Evolutionary conservation across 2,329 filamentous ascomycete species (phyloP), one percentile per base, ranked within the genome.

Genomic region (Claviceps spartinae): DNA sequence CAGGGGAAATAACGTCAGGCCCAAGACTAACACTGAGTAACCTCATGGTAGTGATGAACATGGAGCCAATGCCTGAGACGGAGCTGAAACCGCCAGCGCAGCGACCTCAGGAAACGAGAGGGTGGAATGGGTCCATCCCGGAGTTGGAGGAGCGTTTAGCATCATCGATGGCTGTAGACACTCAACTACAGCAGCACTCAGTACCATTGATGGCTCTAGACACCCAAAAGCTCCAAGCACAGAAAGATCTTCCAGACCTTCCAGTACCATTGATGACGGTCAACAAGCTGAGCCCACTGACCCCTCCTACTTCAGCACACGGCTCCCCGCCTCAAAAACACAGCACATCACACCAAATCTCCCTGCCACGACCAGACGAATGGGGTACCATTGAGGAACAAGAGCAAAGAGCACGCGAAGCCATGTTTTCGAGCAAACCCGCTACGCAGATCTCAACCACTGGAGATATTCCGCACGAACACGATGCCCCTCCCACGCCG

Each of bases 41-140:
- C 37, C 65, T 74, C 43, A 68, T 72, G 63, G 68, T 70, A 2
- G 66, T 71, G 1, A 62, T 63, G 14, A 61, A 69, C 24, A 56
- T 71, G n/a, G 55, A 66, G 22, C 69, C 67, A 13, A 62, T 59
- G 1, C 56, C 60, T 14, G 52, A 55, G 5, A 54, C 54, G 1
- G 51, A 54, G n/a, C 37, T 46, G 26, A 36, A 44, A 18, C 50
- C 13, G 11, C 13, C 14, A 3, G 36, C 20, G 3, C 43, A 22
- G 6, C 43, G 38, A n/a, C 1, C 13, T 7, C 4, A 30, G 37
- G 47, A 30, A 22, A 40, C 22, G 34, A 37, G 38, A 18, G 30
- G 18, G 30, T 47, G 30, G 37, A 11, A 7, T 9, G 7, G 37
- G 5, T 22, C 37, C 3, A 36, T 36, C 6, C 11, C 30, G n/a